phyloP scores from a whole-genome alignment of 192 early-diverging fungal genomes.

The Coemansia sp. region DNA sequence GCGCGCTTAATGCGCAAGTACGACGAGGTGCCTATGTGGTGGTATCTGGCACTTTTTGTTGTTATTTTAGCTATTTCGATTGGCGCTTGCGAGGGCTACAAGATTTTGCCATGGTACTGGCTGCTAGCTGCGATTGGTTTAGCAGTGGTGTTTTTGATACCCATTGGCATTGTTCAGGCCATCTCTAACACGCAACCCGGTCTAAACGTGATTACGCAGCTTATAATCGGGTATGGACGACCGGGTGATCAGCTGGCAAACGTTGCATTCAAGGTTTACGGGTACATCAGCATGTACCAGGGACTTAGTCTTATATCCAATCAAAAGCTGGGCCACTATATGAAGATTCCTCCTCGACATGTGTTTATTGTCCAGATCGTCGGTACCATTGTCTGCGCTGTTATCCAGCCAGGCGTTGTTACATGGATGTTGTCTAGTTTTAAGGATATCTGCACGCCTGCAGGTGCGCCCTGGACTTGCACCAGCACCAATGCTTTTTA shows the following conservation, averaged over 20 bases:
- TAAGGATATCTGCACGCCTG: slow-evolving; percentile 59
- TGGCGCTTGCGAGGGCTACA: slow-evolving; percentile 47
- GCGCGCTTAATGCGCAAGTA: slow-evolving; percentile 71
- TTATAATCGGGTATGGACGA: slow-evolving; percentile 76
- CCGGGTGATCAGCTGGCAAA: slow-evolving; percentile 82
- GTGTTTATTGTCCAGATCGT: slow-evolving; percentile 77
- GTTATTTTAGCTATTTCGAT: slow-evolving; percentile 40
- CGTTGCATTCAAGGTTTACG: slow-evolving; percentile 84
- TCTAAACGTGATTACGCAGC: slow-evolving; percentile 84
- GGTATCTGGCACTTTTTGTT: slow-evolving; percentile 60
- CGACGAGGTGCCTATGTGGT: slow-evolving; percentile 74
- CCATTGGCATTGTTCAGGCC: slow-evolving; percentile 79
- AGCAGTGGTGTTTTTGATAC: slow-evolving; percentile 70
- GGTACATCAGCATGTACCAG: slow-evolving; percentile 78
- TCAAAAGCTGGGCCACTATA: slow-evolving; percentile 76
- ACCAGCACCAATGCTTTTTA: slow-evolving; percentile 62
- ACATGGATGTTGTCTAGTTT: slow-evolving; percentile 66
- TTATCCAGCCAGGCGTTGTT: slow-evolving; percentile 68
- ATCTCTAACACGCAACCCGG: slow-evolving; percentile 75
- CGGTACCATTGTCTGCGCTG: slow-evolving; percentile 69
- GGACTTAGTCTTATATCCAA: slow-evolving; percentile 67
- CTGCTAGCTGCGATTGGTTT: slow-evolving; percentile 61
- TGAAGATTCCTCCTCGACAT: slow-evolving; percentile 80
- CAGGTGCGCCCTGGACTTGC: slow-evolving; percentile 67
- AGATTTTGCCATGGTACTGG: slow-evolving; percentile 70